Percentiles rank a stretch among this genome's conserved stretches.
Conservation (phyloP, 768 basidiomycete genomes). For the Lyophyllum shimeji region DNA sequence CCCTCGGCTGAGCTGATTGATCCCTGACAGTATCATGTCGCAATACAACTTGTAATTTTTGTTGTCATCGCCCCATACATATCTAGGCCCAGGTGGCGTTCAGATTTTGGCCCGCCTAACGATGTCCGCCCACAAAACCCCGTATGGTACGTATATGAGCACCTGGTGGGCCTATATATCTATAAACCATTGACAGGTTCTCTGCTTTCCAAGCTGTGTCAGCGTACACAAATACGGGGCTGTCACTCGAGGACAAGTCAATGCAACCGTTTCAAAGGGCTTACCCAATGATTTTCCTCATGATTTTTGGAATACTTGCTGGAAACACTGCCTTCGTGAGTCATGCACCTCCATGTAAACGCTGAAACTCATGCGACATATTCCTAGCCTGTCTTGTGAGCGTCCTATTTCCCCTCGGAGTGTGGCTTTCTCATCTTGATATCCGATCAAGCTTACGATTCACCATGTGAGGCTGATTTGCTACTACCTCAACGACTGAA, state of each 20-base stretch:
- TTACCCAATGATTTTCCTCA: conserved; percentile 73
- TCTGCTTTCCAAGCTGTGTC: conserved; percentile 84
- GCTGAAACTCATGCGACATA: conserved; percentile 1
- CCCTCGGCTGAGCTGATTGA: not conserved
- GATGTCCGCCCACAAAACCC: conserved; percentile 55
- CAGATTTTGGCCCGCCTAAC: conserved; percentile 58
- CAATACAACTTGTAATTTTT: conserved; percentile 66
- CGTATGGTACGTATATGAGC: conserved; percentile 53
- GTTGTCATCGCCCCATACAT: conserved; percentile 83
- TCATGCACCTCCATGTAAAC: conserved; percentile 20
- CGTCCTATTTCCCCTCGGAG: conserved; percentile 12
- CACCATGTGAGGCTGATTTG: conserved; percentile 59
- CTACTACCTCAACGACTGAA: not conserved
- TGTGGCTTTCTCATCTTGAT: not conserved
- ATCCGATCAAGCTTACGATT: conserved; percentile 63
- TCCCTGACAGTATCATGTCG: conserved; percentile 69
- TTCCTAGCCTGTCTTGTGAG: conserved; percentile 82
- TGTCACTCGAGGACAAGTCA: conserved; percentile 83
- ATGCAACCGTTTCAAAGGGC: conserved; percentile 92
- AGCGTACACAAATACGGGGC: conserved; percentile 86
- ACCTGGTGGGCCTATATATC: too few species aligned
- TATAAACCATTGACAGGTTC: conserved; percentile 51
- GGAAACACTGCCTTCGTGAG: conserved; percentile 94
- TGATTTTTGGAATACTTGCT: conserved; percentile 78
- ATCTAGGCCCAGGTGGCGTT: conserved; percentile 54